Base-by-base conservation (phyloP, 1,284 basidiomycete species). In the Sporisorium graminicola region DNA sequence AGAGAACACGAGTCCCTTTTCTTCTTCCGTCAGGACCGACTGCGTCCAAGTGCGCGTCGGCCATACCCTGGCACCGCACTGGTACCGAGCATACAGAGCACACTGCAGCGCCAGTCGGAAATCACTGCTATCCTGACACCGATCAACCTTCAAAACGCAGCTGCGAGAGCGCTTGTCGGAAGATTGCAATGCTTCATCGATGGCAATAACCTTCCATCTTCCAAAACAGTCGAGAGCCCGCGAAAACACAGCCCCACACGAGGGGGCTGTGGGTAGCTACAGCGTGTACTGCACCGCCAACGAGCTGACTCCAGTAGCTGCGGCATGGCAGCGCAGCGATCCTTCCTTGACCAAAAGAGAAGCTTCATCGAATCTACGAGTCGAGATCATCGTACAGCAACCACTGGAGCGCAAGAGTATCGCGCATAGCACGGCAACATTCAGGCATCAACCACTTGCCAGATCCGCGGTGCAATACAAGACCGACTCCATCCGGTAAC, bases 311-410 rank as follows among this genome's bases (percentile, higher is more conserved):
- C 3, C 22, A 4, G 22, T n/a, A 29, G 33, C 37, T 22, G n/a
- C 33, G 43, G n/a, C 20, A 13, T 29, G 33, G 35, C 47, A 42
- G n/a, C 40, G 35, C 47, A 42, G n/a, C 40, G 13, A 37, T 67
- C 58, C 58, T 51, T 56, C 40, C 58, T 60, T 58, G 54, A 57
- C 58, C 65, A 59, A 65, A 22, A 60, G 65, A 67, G 65, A 67
- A 67, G 65, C 65, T 60, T 55, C 40, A 24, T 61, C 65, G 49
- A n/a, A 22, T 37, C n/a, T 29, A n/a, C 12, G 31, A 46, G 43
- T 42, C 47, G 33, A 46, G 26, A 33, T 40, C 33, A 18, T 56
- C 50, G 51, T 27, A 26, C 14, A 18, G 43, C 31, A 7, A 5
- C 16, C 42, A 46, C 22, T 14, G 9, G 40, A n/a, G 40, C 46